A percentile compares a stretch with the other conserved stretches of the same genome.
These are phyloP conservation scores for Cicer cuneatum DNA, from an alignment of 306 rosid species.

Conservation along the genomic window DNA sequence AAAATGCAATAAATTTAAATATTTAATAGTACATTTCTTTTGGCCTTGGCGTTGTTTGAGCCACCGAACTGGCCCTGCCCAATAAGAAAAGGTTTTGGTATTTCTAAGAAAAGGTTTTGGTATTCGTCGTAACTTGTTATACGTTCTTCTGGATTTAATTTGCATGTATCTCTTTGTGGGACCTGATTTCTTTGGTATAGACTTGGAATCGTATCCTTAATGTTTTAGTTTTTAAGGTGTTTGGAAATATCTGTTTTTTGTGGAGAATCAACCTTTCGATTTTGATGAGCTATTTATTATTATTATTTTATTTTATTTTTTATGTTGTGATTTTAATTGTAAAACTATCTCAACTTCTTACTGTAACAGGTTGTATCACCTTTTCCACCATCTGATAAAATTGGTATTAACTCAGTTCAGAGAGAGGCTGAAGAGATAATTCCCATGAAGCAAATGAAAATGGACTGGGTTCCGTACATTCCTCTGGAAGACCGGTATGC, in stretches of 20 bases:
- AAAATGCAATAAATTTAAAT: not conserved
- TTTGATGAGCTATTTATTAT: not conserved
- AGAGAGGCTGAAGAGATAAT: slow-evolving; percentile 86
- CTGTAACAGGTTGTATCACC: slow-evolving; percentile 72
- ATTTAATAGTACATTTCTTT: not conserved
- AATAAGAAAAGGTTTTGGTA: not conserved
- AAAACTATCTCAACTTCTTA: slow-evolving; percentile 17
- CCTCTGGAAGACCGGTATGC: slow-evolving; percentile 65
- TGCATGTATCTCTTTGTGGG: not conserved
- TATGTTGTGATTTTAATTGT: not conserved
- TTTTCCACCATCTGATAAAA: slow-evolving; percentile 87
- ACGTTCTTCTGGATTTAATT: not conserved
- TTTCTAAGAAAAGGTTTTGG: not conserved
- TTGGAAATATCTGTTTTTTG: not conserved
- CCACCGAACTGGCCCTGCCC: not conserved
- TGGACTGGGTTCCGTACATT: slow-evolving; percentile 97
- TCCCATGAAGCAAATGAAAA: slow-evolving; percentile 97
- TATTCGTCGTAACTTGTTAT: not conserved
- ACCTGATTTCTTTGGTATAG: slow-evolving; percentile 4
- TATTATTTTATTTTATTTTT: not conserved
- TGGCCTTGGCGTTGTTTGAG: not conserved
- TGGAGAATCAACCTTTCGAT: not conserved
- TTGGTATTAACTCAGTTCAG: slow-evolving; percentile 91
- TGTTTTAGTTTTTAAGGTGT: slow-evolving; percentile 8
- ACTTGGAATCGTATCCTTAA: not conserved